Base-by-base conservation (phyloP, 805 yeast genomes). In the Blastobotrys americana region DNA sequence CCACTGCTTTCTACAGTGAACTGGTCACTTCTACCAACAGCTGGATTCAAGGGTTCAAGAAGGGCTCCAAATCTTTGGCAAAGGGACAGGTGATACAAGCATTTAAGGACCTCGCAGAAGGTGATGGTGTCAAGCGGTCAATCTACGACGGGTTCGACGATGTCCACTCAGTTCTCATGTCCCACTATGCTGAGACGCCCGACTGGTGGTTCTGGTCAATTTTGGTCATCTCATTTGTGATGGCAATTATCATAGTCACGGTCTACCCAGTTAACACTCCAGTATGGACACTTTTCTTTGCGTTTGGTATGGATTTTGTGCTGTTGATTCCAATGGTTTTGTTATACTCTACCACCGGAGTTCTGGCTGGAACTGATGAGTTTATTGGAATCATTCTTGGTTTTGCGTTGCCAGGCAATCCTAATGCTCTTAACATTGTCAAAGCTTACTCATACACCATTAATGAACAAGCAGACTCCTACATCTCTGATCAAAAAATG, bases 381-480 rank as follows among this genome's bases (percentile, higher is more conserved):
- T 61, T 82, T 41, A 74, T 78, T 5, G 85, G 81, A 55, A 64
- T 82, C 43, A 70, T 82, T 43, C 74, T 77, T 39, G 87, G 87
- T 2, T 80, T 78, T 55, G 73, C 80, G 42, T 66, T 78, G 16
- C 86, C 86, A 3, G 84, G 80, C 2, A 68, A 70, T 65, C 79
- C 78, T 19, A 56, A 66, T 36, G 81, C 81, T 3, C 59, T 76
- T 43, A 74, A 72, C 68, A 65, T 73, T 9, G 56, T 76, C 46
- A 72, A 56, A 77, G 81, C 49, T 65, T 60, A 69, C 39, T 57
- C 55, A 15, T 47, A 43, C 34, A 53, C 51, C 69, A 51, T 78
- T 49, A 81, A 77, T 55, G 73, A 74, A 22, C 84, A 79, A 60
- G 83, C 85, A 9, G 77, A 78, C 47, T 72, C 68, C 55, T 81